phyloP scores from a whole-genome alignment of 1,139 yeast genomes.

The Maudiozyma humilis region DNA sequence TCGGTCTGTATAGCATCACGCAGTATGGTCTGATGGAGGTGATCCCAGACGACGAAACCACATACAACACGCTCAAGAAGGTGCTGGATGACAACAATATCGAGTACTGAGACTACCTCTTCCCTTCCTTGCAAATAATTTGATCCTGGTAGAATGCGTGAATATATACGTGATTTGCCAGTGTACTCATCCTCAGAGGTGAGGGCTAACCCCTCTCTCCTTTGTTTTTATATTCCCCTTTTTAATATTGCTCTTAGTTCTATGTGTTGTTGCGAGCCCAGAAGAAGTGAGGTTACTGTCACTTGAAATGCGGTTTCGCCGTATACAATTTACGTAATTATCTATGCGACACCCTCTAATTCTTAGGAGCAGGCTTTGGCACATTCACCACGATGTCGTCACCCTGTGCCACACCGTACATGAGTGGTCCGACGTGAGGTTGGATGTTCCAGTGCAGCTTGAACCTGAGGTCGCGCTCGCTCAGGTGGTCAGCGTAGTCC shows the following conservation, averaged over 20 bases:
- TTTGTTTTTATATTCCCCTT: no score
- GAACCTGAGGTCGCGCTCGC: conserved; percentile 60
- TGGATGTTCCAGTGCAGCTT: conserved; percentile 86
- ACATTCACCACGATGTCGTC: conserved; percentile 1
- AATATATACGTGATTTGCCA: no score
- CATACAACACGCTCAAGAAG: conserved; percentile 12
- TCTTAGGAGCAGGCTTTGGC: conserved; percentile 1
- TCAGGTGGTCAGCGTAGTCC: conserved; percentile 67
- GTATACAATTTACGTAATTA: no score
- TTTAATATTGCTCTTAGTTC: no score
- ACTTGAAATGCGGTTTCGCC: no score
- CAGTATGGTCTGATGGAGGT: conserved; percentile 57
- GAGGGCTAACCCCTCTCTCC: no score
- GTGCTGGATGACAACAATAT: conserved; percentile 14
- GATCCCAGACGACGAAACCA: conserved; percentile 37
- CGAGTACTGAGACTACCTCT: conserved; percentile 3
- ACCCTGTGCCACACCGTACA: conserved; percentile 55
- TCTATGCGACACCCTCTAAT: no score
- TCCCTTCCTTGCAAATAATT: not conserved
- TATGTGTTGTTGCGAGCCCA: no score
- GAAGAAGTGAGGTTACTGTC: no score
- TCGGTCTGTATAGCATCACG: conserved; percentile 49
- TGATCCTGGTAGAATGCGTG: no score
- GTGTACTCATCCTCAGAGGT: no score
- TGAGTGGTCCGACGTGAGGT: conserved; percentile 77